Evolutionary conservation across 495 filamentous ascomycete genomes (phyloP), one percentile per base, ranked within the genome.

Genomic region (Podospora tetraspora): DNA sequence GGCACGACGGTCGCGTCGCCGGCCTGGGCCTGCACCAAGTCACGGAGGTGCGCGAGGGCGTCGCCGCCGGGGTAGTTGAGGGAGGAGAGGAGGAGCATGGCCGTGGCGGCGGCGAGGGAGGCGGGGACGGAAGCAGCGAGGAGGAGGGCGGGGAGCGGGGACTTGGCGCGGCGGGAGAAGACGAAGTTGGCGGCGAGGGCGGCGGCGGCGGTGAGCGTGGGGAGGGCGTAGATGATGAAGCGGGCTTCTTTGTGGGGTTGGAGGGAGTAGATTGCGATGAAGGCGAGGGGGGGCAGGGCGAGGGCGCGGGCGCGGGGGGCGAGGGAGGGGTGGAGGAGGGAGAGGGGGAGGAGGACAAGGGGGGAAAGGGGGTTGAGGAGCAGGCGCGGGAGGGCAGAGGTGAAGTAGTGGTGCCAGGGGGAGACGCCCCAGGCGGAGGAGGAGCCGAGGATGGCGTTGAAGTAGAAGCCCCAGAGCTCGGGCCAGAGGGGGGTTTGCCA

Each of bases 231-330:
- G 68, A 98, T 83, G 70, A 99, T 90, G 81, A 99, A 99, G 22
- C 95, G 90, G 81, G 92, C 91, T 79, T 99, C 95, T 77, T 99
- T 99, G 79, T 99, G 95, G 4, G 95, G 94, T 59, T 96, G 89
- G 8, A 85, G 61, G 61, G 91, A 94, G 80, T 97, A 99, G 52
- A 95, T 76, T 0, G 85, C 84, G 7, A 95, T 82, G 72, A 96
- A 99, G 22, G 84, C 73, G 3, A 95, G 56, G 4, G 84, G 83
- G 0, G 96, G 93, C 25, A 89, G 66, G 3, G 91, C 75, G 21
- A 96, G 75, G 19, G 84, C 83, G 6, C 80, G 63, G 3, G 85
- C 85, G 11, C 72, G 71, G 11, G 64, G 66, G 12, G 70, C 64
- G 9, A 80, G 77, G n/a, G 80, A 78, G 0, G 85, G 81, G 43